Percentiles rank a stretch among this genome's conserved stretches.
Evolutionary conservation across 2,329 filamentous ascomycete genomes (phyloP).

Genomic region (Plectosphaerella cucumerina): DNA sequence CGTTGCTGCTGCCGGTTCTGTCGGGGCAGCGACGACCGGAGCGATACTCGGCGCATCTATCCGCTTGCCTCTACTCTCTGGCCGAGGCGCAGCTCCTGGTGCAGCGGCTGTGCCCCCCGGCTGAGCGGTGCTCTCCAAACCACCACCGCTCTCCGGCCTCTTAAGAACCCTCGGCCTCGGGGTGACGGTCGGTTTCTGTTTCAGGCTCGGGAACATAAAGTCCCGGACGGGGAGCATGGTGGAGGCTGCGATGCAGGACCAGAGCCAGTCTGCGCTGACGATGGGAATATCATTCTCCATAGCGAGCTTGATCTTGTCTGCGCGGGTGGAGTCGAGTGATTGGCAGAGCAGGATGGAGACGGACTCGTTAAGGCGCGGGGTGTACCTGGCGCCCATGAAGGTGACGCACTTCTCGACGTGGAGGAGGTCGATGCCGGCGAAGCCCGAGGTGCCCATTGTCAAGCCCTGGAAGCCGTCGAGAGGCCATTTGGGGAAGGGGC

Average conservation of each 20-base stretch:
- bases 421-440: conserved; percentile 77
- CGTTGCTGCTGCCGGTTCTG: too few species aligned
- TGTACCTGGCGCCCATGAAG: conserved; percentile 76
- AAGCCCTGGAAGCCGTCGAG: conserved; percentile 67
- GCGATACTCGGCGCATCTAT: too few species aligned
- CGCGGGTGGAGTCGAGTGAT: conserved; percentile 49
- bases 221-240: conserved; percentile 38
- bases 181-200: conserved; percentile 2
- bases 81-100: too few species aligned
- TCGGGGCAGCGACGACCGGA: too few species aligned
- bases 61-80: too few species aligned
- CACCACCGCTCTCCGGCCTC: background rate
- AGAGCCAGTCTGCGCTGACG: conserved; percentile 81
- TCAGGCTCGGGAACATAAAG: conserved; percentile 45
- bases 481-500: conserved; percentile 69
- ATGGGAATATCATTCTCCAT: conserved; percentile 72
- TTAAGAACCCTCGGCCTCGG: conserved; percentile 3
- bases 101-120: too few species aligned
- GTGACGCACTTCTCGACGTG: conserved; percentile 75
- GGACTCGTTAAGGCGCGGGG: conserved; percentile 67
- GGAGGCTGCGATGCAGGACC: conserved; percentile 67
- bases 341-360: conserved; percentile 78
- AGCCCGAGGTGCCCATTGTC: conserved; percentile 75
- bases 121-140: too few species aligned
- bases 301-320: conserved; percentile 77